Evolutionary conservation across 257 asterid species (phyloP).

Genomic region (Apocynum venetum): DNA sequence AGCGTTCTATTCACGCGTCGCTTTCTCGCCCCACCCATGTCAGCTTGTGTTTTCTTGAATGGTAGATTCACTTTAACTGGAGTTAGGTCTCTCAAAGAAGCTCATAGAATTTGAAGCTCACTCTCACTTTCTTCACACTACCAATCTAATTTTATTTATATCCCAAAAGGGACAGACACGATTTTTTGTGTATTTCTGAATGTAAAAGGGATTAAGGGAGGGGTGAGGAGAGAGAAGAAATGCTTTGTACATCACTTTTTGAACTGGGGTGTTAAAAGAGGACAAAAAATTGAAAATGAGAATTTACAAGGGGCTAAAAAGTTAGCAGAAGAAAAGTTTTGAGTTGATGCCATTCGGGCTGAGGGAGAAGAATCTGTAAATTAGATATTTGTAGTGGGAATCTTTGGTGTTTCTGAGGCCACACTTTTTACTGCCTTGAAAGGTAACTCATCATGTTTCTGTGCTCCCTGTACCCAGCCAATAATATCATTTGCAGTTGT

Average conservation of each 20-base stretch:
- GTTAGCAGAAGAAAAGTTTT: conserved; percentile 9
- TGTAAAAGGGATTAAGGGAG: neutral
- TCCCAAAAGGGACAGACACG: no score
- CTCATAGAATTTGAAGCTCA: conserved; percentile 23
- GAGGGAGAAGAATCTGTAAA: conserved; percentile 33
- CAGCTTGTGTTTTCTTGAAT: neutral
- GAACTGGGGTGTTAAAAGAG: neutral
- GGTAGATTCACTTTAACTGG: conserved; percentile 19
- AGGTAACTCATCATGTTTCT: conserved; percentile 34
- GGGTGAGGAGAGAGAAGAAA: conserved; percentile 8
- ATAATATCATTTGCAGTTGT: conserved; percentile 15
- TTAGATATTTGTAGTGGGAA: conserved; percentile 51
- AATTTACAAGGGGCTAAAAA: conserved; percentile 16
- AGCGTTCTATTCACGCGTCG: neutral
- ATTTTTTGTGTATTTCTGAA: neutral
- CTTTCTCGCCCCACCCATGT: no score
- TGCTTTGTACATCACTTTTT: conserved; percentile 18
- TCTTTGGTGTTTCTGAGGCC: conserved; percentile 43
- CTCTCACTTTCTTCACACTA: conserved; percentile 20
- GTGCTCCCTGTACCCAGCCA: conserved; percentile 15
- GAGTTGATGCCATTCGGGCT: conserved; percentile 29
- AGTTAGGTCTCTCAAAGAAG: conserved; percentile 1
- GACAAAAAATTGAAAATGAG: conserved; percentile 13
- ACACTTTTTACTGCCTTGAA: conserved; percentile 27
- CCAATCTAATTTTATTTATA: neutral